Percentiles rank a stretch among this genome's conserved stretches.
These are phyloP conservation scores for Isabelozyma rhagii DNA, from an alignment of 805 yeast genomes.

Conservation along the genomic window DNA sequence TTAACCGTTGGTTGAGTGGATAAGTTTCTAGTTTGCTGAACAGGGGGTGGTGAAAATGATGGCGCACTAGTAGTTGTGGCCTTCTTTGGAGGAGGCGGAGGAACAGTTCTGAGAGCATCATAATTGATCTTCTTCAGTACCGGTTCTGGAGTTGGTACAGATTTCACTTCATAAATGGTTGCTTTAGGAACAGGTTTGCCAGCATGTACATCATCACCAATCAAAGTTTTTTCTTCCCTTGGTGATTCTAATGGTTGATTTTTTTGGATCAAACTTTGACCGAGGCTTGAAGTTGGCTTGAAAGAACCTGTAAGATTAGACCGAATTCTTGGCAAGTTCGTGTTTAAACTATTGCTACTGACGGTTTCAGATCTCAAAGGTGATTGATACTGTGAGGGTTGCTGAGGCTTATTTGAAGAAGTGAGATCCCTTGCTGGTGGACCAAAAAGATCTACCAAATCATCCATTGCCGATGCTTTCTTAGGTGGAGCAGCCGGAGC, in stretches of 20 bases:
- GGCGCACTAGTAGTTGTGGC: conserved; percentile 15
- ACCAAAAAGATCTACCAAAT: conserved; percentile 52
- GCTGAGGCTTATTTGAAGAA: conserved; percentile 5
- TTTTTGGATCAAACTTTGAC: conserved; percentile 58
- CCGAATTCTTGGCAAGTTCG: conserved; percentile 32
- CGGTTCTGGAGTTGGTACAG: conserved; percentile 8
- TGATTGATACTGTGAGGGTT: conserved; percentile 10
- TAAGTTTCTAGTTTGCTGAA: conserved; percentile 1
- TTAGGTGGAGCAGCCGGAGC: conserved; percentile 7
- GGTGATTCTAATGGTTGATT: conserved; percentile 15
- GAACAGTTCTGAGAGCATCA: conserved; percentile 48
- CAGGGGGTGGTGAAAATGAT: background rate
- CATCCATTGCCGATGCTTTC: conserved; percentile 59
- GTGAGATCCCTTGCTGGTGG: conserved; percentile 16
- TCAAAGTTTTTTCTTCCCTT: conserved; percentile 20
- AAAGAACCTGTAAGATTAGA: conserved; percentile 44
- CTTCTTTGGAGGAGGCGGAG: conserved; percentile 37
- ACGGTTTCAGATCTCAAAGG: conserved; percentile 16
- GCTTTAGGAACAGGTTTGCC: conserved; percentile 12
- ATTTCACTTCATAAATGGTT: conserved; percentile 5
- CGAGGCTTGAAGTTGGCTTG: conserved; percentile 82
- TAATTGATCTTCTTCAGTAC: conserved; percentile 36
- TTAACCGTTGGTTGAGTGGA: conserved; percentile 14
- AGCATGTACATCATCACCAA: conserved; percentile 29
- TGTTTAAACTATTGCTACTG: conserved; percentile 28